Evolutionary conservation across 2,329 filamentous ascomycete genomes (phyloP).

Genomic region (Trematosphaeria pertusa): DNA sequence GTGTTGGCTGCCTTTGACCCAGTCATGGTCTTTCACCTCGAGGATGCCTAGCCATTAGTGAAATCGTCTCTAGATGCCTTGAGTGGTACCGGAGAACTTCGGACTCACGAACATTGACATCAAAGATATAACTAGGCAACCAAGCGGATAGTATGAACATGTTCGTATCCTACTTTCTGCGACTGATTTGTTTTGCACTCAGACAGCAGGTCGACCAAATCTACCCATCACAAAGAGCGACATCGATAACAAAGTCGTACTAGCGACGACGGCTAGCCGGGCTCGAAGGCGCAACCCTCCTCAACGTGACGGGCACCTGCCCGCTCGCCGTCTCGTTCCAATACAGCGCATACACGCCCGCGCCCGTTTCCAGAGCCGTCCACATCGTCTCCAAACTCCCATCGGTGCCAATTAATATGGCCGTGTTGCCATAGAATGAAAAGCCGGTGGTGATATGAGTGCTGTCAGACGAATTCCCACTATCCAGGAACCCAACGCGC

Average conservation of each 20-base stretch:
- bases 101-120: too few relatives aligned
- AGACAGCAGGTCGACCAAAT: too few relatives aligned
- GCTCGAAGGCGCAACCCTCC: conserved; percentile 25
- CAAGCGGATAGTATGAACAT: too few relatives aligned
- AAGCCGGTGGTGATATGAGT: conserved; percentile 20
- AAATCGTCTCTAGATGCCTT: too few relatives aligned
- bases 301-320: conserved; percentile 25
- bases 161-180: too few relatives aligned
- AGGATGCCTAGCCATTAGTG: too few relatives aligned
- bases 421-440: conserved; percentile 27
- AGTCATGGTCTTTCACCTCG: background rate
- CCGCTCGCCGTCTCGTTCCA: conserved; percentile 32
- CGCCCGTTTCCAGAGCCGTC: conserved; percentile 15
- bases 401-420: conserved; percentile 14
- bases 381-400: conserved; percentile 24
- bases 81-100: too few relatives aligned
- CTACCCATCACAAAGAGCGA: too few relatives aligned
- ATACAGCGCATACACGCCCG: conserved; percentile 21
- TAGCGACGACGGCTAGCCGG: too few relatives aligned
- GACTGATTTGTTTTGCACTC: too few relatives aligned
- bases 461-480: conserved; percentile 4
- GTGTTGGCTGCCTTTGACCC: background rate
- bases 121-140: too few relatives aligned
- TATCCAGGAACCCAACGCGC: conserved; percentile 24
- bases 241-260: too few relatives aligned